A percentile compares a stretch with the other conserved stretches of the same genome.
These are phyloP conservation scores for Suhomyces bribrorum DNA, from an alignment of 1,139 yeast species.

Conservation along the genomic window DNA sequence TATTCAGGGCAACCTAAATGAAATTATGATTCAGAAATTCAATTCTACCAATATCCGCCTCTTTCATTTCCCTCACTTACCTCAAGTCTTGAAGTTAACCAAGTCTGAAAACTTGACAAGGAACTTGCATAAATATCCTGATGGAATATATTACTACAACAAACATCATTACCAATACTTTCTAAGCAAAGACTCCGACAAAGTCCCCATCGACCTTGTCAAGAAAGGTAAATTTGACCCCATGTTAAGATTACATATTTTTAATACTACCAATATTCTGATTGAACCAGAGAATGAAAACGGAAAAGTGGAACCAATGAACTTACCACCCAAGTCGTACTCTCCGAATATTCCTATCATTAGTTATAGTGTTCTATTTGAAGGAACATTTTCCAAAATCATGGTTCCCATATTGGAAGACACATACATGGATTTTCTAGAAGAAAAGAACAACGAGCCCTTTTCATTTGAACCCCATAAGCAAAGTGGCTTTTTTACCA, in stretches of 20 bases:
- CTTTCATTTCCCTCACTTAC: conserved; percentile 25
- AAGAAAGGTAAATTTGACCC: conserved; percentile 10
- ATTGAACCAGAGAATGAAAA: neutral
- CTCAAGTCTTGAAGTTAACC: conserved; percentile 14
- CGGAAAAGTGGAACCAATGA: neutral
- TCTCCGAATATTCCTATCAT: neutral
- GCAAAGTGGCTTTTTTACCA: conserved; percentile 11
- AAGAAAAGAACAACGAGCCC: conserved; percentile 9
- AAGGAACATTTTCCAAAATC: conserved; percentile 1
- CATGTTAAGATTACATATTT: conserved; percentile 14
- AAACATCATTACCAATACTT: conserved; percentile 15
- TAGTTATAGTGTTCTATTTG: conserved; percentile 8
- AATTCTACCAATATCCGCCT: conserved; percentile 17
- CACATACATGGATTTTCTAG: conserved; percentile 12
- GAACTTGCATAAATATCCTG: neutral
- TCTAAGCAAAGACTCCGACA: conserved; percentile 5
- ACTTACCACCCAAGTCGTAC: neutral
- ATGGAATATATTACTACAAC: conserved; percentile 14
- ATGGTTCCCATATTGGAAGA: conserved; percentile 5
- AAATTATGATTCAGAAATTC: conserved; percentile 25
- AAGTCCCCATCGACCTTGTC: conserved; percentile 4
- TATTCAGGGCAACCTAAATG: conserved; percentile 19
- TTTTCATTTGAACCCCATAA: conserved; percentile 3
- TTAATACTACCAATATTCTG: conserved; percentile 9
- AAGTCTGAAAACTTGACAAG: conserved; percentile 7